Evolutionary conservation across 2,329 filamentous ascomycete genomes (phyloP).

Genomic region (Colletotrichum caudatum): DNA sequence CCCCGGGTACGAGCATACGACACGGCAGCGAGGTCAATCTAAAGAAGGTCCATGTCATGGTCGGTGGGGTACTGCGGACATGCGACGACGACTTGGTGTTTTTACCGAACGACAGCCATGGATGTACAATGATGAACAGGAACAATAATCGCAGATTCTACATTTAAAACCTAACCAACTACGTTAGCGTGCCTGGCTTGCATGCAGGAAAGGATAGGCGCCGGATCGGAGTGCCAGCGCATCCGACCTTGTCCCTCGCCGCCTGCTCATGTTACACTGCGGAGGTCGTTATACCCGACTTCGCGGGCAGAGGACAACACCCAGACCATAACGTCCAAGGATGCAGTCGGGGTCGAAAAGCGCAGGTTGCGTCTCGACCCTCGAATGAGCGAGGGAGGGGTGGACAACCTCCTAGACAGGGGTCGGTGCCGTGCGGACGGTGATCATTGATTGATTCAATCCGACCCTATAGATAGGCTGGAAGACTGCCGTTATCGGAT

Average conservation of each 20-base stretch:
- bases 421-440: constrained; percentile 17
- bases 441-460: constrained; percentile 19
- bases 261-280: background rate
- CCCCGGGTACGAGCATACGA: background rate
- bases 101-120: background rate
- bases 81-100: background rate
- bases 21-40: background rate
- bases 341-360: background rate
- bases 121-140: constrained; percentile 12
- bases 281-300: background rate
- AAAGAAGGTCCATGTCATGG: background rate
- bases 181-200: constrained; percentile 20
- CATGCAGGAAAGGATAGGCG: constrained; percentile 28
- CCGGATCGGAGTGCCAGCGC: constrained; percentile 33
- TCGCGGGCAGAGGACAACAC: background rate
- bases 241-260: constrained; percentile 18
- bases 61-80: background rate
- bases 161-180: constrained; percentile 21
- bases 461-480: background rate
- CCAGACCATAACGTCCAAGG: background rate
- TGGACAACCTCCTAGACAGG: constrained; percentile 12
- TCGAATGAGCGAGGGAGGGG: background rate
- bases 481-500: constrained; percentile 14
- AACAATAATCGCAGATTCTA: background rate
- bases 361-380: constrained; percentile 6